Evolutionary conservation across 331 rosid species (phyloP).

Genomic region (Spiraea crenata): DNA sequence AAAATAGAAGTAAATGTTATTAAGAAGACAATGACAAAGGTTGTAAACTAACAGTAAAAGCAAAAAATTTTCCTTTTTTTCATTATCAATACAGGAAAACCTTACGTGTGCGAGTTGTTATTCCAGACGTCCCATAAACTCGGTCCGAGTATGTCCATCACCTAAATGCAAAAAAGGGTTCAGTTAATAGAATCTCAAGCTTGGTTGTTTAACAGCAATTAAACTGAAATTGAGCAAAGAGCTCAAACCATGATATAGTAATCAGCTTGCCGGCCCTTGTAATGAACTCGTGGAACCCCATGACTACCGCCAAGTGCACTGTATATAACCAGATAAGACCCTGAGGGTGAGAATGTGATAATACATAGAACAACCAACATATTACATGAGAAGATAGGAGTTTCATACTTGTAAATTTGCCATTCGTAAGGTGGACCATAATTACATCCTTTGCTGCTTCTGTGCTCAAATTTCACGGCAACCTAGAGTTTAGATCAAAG

Average conservation of each 20-base stretch:
- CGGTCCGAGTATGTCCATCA: slow-evolving; percentile 59
- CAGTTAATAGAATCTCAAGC: slow-evolving; percentile 7
- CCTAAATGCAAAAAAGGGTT: slow-evolving; percentile 25
- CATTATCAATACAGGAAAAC: neutral
- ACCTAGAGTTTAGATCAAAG: slow-evolving; percentile 28
- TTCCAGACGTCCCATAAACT: slow-evolving; percentile 60
- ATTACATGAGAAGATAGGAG: neutral
- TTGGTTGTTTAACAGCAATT: neutral
- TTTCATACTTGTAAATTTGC: slow-evolving; percentile 51
- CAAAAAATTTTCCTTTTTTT: neutral
- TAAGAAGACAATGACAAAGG: neutral
- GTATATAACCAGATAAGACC: slow-evolving; percentile 11
- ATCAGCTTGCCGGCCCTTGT: slow-evolving; percentile 54
- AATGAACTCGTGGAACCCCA: slow-evolving; percentile 52
- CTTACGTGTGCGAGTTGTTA: slow-evolving; percentile 48
- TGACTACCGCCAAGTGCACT: slow-evolving; percentile 53
- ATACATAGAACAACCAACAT: neutral
- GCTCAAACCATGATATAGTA: slow-evolving; percentile 45
- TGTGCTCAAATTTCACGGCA: slow-evolving; percentile 53
- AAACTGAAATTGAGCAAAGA: neutral
- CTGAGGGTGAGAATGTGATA: neutral
- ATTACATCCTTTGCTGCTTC: slow-evolving; percentile 55
- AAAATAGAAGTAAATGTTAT: slow-evolving; percentile 2
- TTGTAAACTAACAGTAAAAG: neutral
- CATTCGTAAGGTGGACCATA: slow-evolving; percentile 54